Evolutionary conservation across 176 grass and related monocot genomes (phyloP).

Genomic region (Sorghum bicolor): Sorghum_bicolor_NCBIv3 NC_012875.2:55384001-55384500

Average conservation of each 20-base stretch:
- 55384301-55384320: neutral
- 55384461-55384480: slow-evolving; percentile 16
- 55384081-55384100: slow-evolving; percentile 22
- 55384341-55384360: neutral
- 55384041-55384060: slow-evolving; percentile 35
- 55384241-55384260: neutral
- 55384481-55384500: slow-evolving; percentile 30
- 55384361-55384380: too few relatives aligned
- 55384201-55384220: neutral
- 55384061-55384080: slow-evolving; percentile 25
- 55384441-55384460: neutral
- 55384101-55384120: neutral
- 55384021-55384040: neutral
- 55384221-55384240: neutral
- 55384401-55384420: neutral
- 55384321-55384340: neutral
- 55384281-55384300: neutral
- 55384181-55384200: too few relatives aligned
- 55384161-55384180: neutral
- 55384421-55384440: neutral
- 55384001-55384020: neutral
- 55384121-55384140: neutral
- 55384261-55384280: neutral
- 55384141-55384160: neutral
- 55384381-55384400: neutral